Percentiles rank a stretch among this genome's conserved stretches.
phyloP scores from a whole-genome alignment of 345 rosid species.

The Pelargonium nanum region DNA sequence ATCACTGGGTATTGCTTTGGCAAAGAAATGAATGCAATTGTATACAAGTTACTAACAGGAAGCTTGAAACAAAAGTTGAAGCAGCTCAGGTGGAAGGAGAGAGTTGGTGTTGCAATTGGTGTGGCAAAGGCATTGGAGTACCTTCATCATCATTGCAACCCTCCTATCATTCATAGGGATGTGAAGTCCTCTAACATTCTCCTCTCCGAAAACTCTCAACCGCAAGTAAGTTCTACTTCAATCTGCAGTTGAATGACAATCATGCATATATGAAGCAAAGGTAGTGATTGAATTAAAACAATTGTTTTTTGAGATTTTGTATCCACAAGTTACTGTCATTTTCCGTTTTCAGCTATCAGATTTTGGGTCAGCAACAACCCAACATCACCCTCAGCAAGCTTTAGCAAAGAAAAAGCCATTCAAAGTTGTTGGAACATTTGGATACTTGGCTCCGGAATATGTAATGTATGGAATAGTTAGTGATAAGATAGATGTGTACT shows the following conservation, averaged over 20 bases:
- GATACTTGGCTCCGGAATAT: constrained; percentile 35
- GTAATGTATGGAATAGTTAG: constrained; percentile 33
- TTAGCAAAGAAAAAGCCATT: constrained; percentile 14
- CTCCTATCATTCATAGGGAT: constrained; percentile 31
- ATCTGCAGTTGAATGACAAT: no score
- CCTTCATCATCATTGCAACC: constrained; percentile 28
- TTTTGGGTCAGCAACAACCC: constrained; percentile 22
- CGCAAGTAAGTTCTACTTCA: constrained; percentile 25
- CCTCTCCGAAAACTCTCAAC: constrained; percentile 20
- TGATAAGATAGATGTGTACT: constrained; percentile 35
- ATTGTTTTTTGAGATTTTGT: background rate
- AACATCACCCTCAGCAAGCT: constrained; percentile 15
- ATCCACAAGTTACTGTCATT: background rate
- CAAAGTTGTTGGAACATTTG: constrained; percentile 24
- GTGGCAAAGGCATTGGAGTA: constrained; percentile 32
- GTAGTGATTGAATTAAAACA: background rate
- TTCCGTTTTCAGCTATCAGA: constrained; percentile 11
- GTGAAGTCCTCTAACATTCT: constrained; percentile 35
- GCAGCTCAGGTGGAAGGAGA: constrained; percentile 24
- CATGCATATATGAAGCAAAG: background rate
- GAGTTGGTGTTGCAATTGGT: constrained; percentile 29
- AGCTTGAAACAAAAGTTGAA: constrained; percentile 23
- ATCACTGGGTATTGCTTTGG: constrained; percentile 23
- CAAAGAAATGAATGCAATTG: constrained; percentile 23
- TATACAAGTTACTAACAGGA: constrained; percentile 22